phyloP scores from a whole-genome alignment of 345 rosid genomes.

The Rhizophora mangle region DNA sequence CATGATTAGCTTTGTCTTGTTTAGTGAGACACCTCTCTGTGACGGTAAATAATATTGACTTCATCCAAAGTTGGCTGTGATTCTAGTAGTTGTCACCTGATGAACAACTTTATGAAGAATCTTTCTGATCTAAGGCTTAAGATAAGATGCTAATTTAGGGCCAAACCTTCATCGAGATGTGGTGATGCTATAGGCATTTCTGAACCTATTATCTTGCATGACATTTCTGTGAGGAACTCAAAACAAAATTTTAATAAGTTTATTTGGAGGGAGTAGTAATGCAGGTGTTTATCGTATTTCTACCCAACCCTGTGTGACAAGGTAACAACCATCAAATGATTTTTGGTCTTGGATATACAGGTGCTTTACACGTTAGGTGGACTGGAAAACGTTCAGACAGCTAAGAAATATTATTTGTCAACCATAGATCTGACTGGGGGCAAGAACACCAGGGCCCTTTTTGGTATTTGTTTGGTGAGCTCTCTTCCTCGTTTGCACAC shows the following conservation, averaged over 20 bases:
- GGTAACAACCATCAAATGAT: slow-evolving; percentile 1
- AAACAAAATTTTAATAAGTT: background rate
- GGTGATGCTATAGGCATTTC: too few species aligned
- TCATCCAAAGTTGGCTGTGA: too few species aligned
- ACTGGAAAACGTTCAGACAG: slow-evolving; percentile 72
- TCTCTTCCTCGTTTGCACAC: background rate
- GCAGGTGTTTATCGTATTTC: background rate
- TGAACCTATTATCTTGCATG: slow-evolving; percentile 2
- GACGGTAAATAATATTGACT: slow-evolving; percentile 37
- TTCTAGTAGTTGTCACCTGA: too few species aligned
- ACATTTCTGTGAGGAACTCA: background rate
- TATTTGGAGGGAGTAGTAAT: background rate
- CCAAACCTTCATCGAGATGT: too few species aligned
- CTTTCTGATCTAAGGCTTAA: too few species aligned
- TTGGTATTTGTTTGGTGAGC: slow-evolving; percentile 90
- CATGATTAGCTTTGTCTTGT: slow-evolving; percentile 33
- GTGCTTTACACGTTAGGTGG: slow-evolving; percentile 94
- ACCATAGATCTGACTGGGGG: slow-evolving; percentile 87
- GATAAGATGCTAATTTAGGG: too few species aligned
- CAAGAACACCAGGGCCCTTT: slow-evolving; percentile 81
- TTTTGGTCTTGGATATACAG: slow-evolving; percentile 34
- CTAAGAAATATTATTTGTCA: slow-evolving; percentile 88
- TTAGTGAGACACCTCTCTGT: slow-evolving; percentile 4
- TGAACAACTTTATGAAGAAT: too few species aligned
- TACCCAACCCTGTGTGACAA: background rate